phyloP scores from a whole-genome alignment of 495 filamentous ascomycete species.

The Daldinia concentrica region DNA sequence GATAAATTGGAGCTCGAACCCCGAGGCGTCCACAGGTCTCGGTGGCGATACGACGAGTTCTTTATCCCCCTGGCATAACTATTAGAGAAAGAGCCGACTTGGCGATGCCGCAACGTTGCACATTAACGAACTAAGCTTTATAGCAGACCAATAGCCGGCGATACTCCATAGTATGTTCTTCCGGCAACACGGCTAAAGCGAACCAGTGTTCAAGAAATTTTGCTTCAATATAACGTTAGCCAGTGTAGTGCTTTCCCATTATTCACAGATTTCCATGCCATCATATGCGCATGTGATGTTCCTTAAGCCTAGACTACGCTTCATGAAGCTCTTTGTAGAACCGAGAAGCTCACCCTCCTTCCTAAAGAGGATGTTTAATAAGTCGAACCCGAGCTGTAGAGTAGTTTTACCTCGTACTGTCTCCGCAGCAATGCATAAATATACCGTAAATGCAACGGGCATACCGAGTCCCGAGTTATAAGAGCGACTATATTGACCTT shows the following conservation, averaged over 20 bases:
- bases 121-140: conserved; percentile 34
- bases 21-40: neutral
- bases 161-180: conserved; percentile 31
- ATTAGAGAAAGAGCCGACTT: conserved; percentile 35
- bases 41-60: conserved; percentile 26
- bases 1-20: conserved; percentile 25
- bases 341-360: conserved; percentile 18
- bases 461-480: conserved; percentile 4
- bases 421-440: conserved; percentile 10
- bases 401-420: conserved; percentile 1
- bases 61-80: conserved; percentile 19
- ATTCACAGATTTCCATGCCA: neutral
- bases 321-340: conserved; percentile 2
- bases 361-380: conserved; percentile 27
- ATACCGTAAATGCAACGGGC: conserved; percentile 1
- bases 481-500: neutral
- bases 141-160: conserved; percentile 30
- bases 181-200: conserved; percentile 40
- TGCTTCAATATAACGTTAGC: conserved; percentile 15
- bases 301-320: neutral
- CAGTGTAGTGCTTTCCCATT: conserved; percentile 7
- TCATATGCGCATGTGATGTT: conserved; percentile 8
- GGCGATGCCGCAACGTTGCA: conserved; percentile 33
- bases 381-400: neutral
- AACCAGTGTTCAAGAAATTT: neutral